Conservation (phyloP, 2,329 filamentous ascomycete genomes). For the Aspergillus eucalypticola region DNA sequence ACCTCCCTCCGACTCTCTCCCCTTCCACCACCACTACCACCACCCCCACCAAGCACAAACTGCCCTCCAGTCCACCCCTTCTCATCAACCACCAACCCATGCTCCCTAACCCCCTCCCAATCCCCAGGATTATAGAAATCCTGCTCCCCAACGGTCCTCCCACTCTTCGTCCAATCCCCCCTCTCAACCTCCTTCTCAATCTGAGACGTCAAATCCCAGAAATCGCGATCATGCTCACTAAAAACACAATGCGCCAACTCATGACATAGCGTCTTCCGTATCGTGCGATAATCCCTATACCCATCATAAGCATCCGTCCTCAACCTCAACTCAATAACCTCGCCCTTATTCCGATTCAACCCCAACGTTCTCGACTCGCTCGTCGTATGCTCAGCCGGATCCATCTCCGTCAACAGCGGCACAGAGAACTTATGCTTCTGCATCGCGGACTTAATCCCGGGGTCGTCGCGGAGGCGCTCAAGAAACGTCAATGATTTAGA, state of each 20-base stretch:
- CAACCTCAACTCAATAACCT: constrained; percentile 85
- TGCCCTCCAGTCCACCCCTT: constrained; percentile 78
- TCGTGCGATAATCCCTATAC: constrained; percentile 88
- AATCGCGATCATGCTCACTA: constrained; percentile 77
- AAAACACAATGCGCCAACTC: constrained; percentile 92
- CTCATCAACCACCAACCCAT: constrained; percentile 63
- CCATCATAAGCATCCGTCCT: constrained; percentile 94
- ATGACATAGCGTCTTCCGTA: constrained; percentile 89
- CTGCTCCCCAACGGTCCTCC: constrained; percentile 60
- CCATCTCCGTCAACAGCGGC: constrained; percentile 89
- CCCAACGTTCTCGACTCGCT: constrained; percentile 82
- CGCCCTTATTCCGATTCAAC: constrained; percentile 81
- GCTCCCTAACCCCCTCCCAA: constrained; percentile 50
- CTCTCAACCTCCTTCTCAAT: constrained; percentile 84
- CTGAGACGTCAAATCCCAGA: constrained; percentile 84
- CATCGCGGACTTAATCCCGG: constrained; percentile 84
- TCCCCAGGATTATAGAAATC: constrained; percentile 63
- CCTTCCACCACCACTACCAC: constrained; percentile 34
- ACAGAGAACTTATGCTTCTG: constrained; percentile 80
- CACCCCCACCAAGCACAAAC: constrained; percentile 66
- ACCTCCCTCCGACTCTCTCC: constrained; percentile 71
- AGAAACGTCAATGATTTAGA: constrained; percentile 71
- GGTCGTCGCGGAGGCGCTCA: constrained; percentile 73
- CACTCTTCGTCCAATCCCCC: constrained; percentile 75
- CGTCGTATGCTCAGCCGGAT: constrained; percentile 79